Base-by-base conservation (phyloP, 164 flowering plant species). In the Brasenia schreberi region DNA sequence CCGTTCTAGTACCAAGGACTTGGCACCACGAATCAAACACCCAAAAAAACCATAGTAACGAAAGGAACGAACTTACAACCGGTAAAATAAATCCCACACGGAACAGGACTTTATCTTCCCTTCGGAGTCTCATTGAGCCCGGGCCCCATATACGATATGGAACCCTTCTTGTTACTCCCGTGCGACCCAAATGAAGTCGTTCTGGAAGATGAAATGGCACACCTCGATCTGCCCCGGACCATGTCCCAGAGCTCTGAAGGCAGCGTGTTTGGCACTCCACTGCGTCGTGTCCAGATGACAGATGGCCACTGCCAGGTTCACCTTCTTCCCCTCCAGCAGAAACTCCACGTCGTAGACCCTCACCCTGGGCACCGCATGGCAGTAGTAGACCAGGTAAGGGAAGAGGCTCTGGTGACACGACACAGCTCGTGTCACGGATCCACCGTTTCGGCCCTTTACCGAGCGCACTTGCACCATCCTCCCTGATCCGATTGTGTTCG, bases 331-430 rank as follows among this genome's bases (percentile, higher is more conserved):
- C 64, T 64, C 71, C 42, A 83, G 83, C 71, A 87, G 68, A 2
- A 92, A 78, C 39, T 88, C 96, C 7, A 81, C 89, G 63, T 81
- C 92, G 59, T 92, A 92, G 0, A 90, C 90, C 63, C 87, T 71
- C 10, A 90, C 98, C 53, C 81, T 78, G 1, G 98, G 98, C n/a
- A 92, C 98, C 2, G 96, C 81, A 72, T 92, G 98, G 60, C 98
- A 92, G 61, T 88, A 92, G 64, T 92, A 92, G 39, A 92, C 75
- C 71, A 90, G 16, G 72, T 80, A 90, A 5, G 96, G 96, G 74
- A 77, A 90, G 80, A 92, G 61, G 61, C 89, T 88, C 71, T 90
- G 96, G 67, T 92, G 98, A 62, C 96, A 90, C 4, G 98, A 90
- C 6, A 88, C 93, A 0, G 94, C 82, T 66, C 73, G 66, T 0